phyloP scores from a whole-genome alignment of 108 stramenopile genomes.

The Aurantiochytrium sp. region DNA sequence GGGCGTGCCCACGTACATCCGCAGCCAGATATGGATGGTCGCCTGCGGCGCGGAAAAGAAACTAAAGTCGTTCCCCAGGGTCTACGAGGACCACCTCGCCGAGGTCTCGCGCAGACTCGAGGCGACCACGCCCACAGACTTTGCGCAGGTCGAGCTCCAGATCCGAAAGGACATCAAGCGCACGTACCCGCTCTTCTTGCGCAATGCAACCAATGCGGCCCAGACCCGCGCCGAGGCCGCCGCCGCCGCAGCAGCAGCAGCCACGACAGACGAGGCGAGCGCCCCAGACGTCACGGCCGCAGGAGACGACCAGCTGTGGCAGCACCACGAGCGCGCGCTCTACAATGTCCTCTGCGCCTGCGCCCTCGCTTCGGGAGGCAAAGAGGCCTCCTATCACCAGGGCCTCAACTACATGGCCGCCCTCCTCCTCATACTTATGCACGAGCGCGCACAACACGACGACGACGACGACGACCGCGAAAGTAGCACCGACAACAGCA shows the following conservation, averaged over 20 bases:
- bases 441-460: neutral
- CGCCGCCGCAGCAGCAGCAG: neutral
- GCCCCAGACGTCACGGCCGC: too few species aligned
- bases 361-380: neutral
- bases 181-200: slow-evolving; percentile 13
- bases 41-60: neutral
- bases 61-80: neutral
- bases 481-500: too few species aligned
- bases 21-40: neutral
- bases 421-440: neutral
- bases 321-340: neutral
- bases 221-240: neutral
- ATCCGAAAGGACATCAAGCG: neutral
- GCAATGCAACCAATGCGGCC: neutral
- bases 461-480: too few species aligned
- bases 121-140: neutral
- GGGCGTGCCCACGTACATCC: neutral
- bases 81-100: neutral
- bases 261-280: too few species aligned
- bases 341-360: slow-evolving; percentile 13
- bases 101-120: neutral
- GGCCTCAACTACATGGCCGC: slow-evolving; percentile 21
- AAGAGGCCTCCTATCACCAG: neutral
- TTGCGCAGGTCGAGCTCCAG: neutral
- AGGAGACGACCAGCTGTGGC: neutral